A percentile compares a stretch with the other conserved stretches of the same genome.
Conservation (phyloP, 2,329 filamentous ascomycete species). For the Trichoderma sp. region DNA sequence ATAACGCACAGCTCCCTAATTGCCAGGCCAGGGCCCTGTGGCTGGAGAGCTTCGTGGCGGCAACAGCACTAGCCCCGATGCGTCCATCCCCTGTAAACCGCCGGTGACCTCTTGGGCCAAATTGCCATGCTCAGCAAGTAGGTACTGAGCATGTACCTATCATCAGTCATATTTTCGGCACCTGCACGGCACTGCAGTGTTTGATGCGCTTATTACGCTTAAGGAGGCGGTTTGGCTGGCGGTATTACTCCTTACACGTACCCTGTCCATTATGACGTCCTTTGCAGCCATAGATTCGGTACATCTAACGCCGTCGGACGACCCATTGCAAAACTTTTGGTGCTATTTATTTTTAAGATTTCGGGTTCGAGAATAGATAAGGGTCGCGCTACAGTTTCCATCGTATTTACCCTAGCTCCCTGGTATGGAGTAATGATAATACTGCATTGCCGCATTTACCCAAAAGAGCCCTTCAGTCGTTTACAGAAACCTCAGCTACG, state of each 20-base stretch:
- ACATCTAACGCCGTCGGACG: neutral
- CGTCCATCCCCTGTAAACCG: neutral
- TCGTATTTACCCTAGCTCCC: neutral
- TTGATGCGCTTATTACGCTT: conserved; percentile 19
- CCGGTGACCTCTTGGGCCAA: neutral
- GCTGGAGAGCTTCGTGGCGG: conserved; percentile 11
- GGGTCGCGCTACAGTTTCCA: neutral
- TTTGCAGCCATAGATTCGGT: neutral
- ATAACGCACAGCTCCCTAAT: conserved; percentile 19
- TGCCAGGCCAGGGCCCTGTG: neutral
- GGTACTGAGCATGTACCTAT: neutral
- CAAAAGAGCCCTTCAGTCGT: neutral
- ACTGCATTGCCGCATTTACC: neutral
- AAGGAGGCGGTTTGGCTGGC: neutral
- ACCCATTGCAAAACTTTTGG: conserved; percentile 1
- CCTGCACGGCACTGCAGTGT: conserved; percentile 21
- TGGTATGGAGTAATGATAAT: no score
- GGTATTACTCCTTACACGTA: neutral
- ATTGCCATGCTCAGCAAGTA: neutral
- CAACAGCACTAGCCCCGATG: conserved; percentile 5
- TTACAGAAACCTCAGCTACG: neutral
- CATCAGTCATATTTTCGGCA: neutral
- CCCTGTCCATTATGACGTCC: conserved; percentile 19
- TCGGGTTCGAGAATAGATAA: neutral
- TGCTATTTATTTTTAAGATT: neutral